Percentiles rank a stretch among this genome's conserved stretches.
Evolutionary conservation across 2,329 filamentous ascomycete genomes (phyloP).

Genomic region (Tolypocladium capitatum): DNA sequence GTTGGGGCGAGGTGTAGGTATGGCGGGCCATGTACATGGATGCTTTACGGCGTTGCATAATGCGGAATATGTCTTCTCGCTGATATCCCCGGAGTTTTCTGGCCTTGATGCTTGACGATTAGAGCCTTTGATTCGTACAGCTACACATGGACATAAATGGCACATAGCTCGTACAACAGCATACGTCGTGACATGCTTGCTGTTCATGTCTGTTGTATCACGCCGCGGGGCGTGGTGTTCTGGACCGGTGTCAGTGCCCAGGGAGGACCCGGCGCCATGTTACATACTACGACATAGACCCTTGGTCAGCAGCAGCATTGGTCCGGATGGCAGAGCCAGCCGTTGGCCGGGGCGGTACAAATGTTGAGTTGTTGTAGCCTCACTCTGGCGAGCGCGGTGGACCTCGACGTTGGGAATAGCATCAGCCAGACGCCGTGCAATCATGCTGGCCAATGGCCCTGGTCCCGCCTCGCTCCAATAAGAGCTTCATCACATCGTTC

Average conservation of each 20-base stretch:
- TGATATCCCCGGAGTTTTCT: not conserved
- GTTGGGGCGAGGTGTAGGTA: conserved; percentile 60
- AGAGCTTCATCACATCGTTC: not conserved
- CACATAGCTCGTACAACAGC: too few relatives aligned
- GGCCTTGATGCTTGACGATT: not conserved
- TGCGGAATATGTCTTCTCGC: not conserved
- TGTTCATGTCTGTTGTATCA: not conserved
- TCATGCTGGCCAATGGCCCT: not conserved
- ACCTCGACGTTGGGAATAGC: not conserved
- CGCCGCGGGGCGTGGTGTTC: not conserved
- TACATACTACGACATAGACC: not conserved
- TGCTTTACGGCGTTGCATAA: not conserved
- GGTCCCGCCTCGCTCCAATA: not conserved
- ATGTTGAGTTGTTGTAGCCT: not conserved
- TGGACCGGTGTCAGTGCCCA: too few relatives aligned
- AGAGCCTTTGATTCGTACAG: not conserved
- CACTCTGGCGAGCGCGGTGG: not conserved
- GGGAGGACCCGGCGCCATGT: not conserved
- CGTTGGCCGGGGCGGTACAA: not conserved
- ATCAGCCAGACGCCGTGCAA: not conserved
- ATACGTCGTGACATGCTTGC: not conserved
- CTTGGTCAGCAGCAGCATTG: not conserved
- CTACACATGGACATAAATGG: too few relatives aligned
- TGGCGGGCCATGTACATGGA: not conserved
- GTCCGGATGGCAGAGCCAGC: not conserved